Percentiles rank a stretch among this genome's conserved stretches.
Conservation (phyloP, 176 grass and related monocot genomes). For the Metroxylon sagu region DNA sequence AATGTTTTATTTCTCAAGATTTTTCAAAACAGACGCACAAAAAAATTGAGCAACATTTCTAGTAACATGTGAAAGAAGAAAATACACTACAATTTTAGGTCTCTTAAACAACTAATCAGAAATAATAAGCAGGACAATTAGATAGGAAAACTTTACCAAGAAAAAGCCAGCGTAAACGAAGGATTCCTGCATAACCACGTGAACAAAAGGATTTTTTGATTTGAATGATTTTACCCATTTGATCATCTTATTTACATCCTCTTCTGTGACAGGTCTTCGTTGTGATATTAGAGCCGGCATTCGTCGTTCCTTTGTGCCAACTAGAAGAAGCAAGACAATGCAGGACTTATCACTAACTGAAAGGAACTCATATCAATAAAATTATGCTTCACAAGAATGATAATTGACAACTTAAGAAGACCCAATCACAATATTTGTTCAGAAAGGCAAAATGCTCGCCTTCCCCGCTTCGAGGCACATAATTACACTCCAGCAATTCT, state of each 20-base stretch:
- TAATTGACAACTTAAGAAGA: too few species aligned
- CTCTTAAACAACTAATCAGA: neutral
- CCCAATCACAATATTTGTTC: too few species aligned
- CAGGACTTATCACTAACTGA: too few species aligned
- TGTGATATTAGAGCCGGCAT: conserved; percentile 46
- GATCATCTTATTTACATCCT: conserved; percentile 48
- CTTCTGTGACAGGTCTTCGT: conserved; percentile 51
- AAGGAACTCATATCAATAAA: too few species aligned
- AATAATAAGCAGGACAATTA: conserved; percentile 10
- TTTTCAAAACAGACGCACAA: too few species aligned
- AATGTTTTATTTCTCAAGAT: too few species aligned
- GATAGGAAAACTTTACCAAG: conserved; percentile 45
- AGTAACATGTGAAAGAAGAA: too few species aligned
- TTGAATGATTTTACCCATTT: conserved; percentile 49
- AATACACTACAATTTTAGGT: too few species aligned
- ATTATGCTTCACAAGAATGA: too few species aligned
- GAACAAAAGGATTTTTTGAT: conserved; percentile 48
- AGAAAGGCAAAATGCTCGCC: conserved; percentile 22
- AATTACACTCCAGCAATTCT: conserved; percentile 5
- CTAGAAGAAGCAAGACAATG: conserved; percentile 17
- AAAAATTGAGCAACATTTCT: too few species aligned
- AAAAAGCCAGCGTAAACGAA: conserved; percentile 78
- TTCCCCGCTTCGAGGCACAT: conserved; percentile 27
- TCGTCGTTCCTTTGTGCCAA: conserved; percentile 30
- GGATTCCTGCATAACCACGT: conserved; percentile 62